Evolutionary conservation across 345 rosid species (phyloP), one percentile per base, ranked within the genome.

Genomic region (Populus alba): DNA sequence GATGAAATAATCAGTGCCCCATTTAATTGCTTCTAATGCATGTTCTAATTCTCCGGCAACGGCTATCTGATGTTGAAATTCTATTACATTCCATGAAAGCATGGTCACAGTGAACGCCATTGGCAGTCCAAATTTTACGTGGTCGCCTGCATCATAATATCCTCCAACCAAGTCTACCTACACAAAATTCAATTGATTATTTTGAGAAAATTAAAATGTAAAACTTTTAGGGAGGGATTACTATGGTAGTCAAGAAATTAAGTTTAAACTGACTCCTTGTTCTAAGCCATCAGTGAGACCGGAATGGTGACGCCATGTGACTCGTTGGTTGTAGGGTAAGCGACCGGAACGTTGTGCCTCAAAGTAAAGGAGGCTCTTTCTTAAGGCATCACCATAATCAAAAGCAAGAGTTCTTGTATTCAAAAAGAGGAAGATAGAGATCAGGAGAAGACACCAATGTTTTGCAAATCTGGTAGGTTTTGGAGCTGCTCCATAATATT

Each of bases 261-360:
- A 39, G 41, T 68, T 3, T 27, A 68, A 7, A 72, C 72, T 51
- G 3, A 81, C 82, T 51, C 85, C 85, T 68, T 83, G 85, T 72
- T 79, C 80, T 59, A 83, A 38, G 75, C 82, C 85, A 20, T 83
- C 85, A 16, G 77, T 76, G 77, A 79, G 85, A 25, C 77, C 85
- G 9, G 85, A 83, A 63, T 83, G 82, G 72, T 83, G 74, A 7
- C 85, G 82, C 85, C 85, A 83, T n/a, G 77, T 20, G 76, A 76
- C 77, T 4, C 85, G 73, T 27, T 83, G 85, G 68, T 68, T 76
- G 75, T 79, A 51, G 8, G 85, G 85, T 27, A 83, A 49, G 25
- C 80, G 82, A 39, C 85, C 85, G n/a, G 85, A 83, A 49, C 85
- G 82, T 59, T 83, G 82, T 3, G 85, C 65, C 68, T 83, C 85